Percentiles rank a stretch among this genome's conserved stretches.
These are phyloP conservation scores for Hamigera avellanea DNA, from an alignment of 495 filamentous ascomycete species.

Conservation along the genomic window DNA sequence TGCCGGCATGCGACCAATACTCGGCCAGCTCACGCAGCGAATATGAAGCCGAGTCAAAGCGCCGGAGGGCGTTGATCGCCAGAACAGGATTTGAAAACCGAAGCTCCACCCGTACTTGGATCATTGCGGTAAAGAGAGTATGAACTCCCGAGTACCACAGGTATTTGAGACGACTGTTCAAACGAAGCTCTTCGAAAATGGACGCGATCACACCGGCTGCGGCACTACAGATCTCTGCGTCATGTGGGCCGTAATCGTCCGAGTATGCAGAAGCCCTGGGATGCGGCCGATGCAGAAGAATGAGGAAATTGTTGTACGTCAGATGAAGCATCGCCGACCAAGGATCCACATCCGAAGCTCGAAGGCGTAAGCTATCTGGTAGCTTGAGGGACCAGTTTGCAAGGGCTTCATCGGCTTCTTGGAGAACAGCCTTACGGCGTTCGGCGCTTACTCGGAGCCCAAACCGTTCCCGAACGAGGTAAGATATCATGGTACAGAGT, in stretches of 20 bases:
- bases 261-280: conserved; percentile 32
- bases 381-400: conserved; percentile 36
- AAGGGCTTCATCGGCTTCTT: conserved; percentile 33
- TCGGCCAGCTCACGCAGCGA: conserved; percentile 32
- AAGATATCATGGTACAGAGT: conserved; percentile 35
- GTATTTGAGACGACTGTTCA: conserved; percentile 37
- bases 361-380: conserved; percentile 30
- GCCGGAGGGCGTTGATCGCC: conserved; percentile 36
- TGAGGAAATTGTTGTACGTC: conserved; percentile 40
- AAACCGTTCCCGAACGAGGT: conserved; percentile 32
- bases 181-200: conserved; percentile 36
- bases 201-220: conserved; percentile 36
- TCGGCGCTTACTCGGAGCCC: conserved; percentile 26
- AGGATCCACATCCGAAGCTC: conserved; percentile 32
- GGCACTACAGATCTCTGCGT: conserved; percentile 35
- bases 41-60: conserved; percentile 34
- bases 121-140: conserved; percentile 38
- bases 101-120: conserved; percentile 38
- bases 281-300: conserved; percentile 38
- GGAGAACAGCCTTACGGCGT: conserved; percentile 30
- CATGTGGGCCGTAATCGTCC: conserved; percentile 32
- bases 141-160: conserved; percentile 38
- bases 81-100: conserved; percentile 38
- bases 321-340: conserved; percentile 40
- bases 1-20: conserved; percentile 35